phyloP scores from a whole-genome alignment of 2,329 filamentous ascomycete genomes.

The Apiospora aurea region DNA sequence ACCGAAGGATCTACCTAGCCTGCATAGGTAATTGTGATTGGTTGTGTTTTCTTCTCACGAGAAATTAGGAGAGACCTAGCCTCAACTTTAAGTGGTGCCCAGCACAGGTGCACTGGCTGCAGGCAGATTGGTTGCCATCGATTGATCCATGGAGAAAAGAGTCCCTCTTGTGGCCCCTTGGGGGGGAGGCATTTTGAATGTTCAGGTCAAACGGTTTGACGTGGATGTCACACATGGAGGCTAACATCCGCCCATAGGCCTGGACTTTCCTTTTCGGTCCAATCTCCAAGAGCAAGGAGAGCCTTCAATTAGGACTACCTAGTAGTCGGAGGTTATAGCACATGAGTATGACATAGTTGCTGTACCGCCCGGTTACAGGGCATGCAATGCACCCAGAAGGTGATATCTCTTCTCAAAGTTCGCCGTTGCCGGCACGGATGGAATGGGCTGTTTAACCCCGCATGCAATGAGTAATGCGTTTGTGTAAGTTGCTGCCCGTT shows the following conservation, averaged over 20 bases:
- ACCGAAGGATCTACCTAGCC: background rate
- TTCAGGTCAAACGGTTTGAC: background rate
- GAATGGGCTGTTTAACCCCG: background rate
- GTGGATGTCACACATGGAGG: background rate
- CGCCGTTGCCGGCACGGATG: constrained; percentile 1
- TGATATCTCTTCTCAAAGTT: background rate
- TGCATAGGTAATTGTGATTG: too few relatives aligned
- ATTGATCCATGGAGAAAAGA: background rate
- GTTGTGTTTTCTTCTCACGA: background rate
- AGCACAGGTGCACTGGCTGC: background rate
- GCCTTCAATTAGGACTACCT: background rate
- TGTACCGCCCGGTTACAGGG: background rate
- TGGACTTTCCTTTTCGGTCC: background rate
- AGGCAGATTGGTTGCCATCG: background rate
- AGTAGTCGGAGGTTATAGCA: background rate
- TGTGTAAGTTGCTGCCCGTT: constrained; percentile 10
- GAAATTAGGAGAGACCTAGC: background rate
- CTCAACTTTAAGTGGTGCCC: background rate
- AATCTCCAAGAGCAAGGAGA: background rate
- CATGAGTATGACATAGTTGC: background rate
- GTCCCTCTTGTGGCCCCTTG: background rate
- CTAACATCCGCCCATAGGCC: background rate
- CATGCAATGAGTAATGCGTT: background rate
- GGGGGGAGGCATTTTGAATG: background rate
- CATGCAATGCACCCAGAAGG: background rate